A percentile compares a stretch with the other conserved stretches of the same genome.
Conservation (phyloP, 2,329 filamentous ascomycete species). For the Dryadomyces quercivorus region DNA sequence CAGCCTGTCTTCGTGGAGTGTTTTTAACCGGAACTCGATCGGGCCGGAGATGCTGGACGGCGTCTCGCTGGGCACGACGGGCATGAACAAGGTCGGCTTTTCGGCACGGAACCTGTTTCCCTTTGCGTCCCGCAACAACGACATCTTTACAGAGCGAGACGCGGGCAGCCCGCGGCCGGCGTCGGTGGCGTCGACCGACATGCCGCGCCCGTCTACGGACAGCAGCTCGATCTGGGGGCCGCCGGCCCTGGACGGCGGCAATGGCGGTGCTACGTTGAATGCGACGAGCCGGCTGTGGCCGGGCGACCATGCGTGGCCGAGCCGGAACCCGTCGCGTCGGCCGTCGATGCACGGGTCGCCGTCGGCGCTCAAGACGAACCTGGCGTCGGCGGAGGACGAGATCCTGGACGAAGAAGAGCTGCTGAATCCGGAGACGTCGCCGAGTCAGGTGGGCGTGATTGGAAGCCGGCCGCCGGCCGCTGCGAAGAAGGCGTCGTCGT, state of each 20-base stretch:
- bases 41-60: conserved; percentile 30
- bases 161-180: conserved; percentile 51
- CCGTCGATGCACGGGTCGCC: conserved; percentile 72
- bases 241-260: conserved; percentile 26
- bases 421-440: conserved; percentile 36
- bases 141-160: conserved; percentile 40
- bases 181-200: conserved; percentile 56
- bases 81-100: conserved; percentile 22
- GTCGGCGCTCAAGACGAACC: conserved; percentile 44
- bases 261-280: conserved; percentile 23
- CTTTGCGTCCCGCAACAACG: conserved; percentile 36
- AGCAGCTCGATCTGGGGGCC: conserved; percentile 64
- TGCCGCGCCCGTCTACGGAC: conserved; percentile 69
- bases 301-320: conserved; percentile 37
- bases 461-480: conserved; percentile 55
- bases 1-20: conserved; percentile 46
- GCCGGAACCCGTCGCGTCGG: conserved; percentile 62
- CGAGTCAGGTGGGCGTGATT: conserved; percentile 57
- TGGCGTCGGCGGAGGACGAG: conserved; percentile 52
- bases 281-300: conserved; percentile 54
- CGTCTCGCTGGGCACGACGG: conserved; percentile 11
- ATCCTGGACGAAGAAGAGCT: conserved; percentile 47
- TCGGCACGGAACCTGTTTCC: conserved; percentile 31
- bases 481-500: conserved; percentile 25
- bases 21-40: conserved; percentile 42